A percentile compares a stretch with the other conserved stretches of the same genome.
Conservation (phyloP, 2,329 filamentous ascomycete species). For the Colletotrichum graminicola region DNA sequence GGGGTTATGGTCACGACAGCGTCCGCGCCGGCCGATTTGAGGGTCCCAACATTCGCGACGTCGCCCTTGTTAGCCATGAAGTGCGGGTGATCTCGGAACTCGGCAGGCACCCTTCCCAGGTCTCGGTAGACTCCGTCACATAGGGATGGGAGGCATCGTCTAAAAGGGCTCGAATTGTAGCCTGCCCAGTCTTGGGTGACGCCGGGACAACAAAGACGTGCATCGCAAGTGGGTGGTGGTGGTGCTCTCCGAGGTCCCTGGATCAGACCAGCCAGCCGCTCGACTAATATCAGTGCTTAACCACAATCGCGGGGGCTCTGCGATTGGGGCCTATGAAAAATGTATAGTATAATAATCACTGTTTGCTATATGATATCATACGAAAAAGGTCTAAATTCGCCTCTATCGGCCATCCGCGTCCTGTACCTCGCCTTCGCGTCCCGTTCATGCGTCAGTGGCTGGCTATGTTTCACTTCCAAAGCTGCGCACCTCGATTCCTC, state of each 20-base stretch:
- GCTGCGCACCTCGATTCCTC: background rate
- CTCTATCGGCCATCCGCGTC: background rate
- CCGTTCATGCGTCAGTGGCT: slow-evolving; percentile 32
- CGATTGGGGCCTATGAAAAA: background rate
- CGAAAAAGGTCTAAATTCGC: slow-evolving; percentile 9
- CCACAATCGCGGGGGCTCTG: background rate
- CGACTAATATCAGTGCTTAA: background rate
- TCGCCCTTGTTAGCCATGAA: slow-evolving; percentile 50
- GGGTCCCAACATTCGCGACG: slow-evolving; percentile 44
- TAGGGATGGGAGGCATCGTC: slow-evolving; percentile 40
- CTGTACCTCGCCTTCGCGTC: slow-evolving; percentile 24
- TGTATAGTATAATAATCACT: background rate
- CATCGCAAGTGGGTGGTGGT: slow-evolving; percentile 40
- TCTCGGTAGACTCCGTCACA: slow-evolving; percentile 50
- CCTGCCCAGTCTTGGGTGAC: slow-evolving; percentile 50
- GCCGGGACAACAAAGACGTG: slow-evolving; percentile 52
- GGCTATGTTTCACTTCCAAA: slow-evolving; percentile 32
- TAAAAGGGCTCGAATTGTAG: slow-evolving; percentile 49
- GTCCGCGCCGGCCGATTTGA: slow-evolving; percentile 49
- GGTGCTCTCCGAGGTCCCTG: background rate
- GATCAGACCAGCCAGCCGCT: background rate
- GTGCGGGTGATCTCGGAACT: slow-evolving; percentile 47
- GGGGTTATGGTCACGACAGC: slow-evolving; percentile 52
- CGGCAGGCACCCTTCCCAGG: slow-evolving; percentile 46
- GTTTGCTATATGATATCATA: slow-evolving; percentile 18